These are phyloP conservation scores for Fusarium decemcellulare DNA, from an alignment of 2,329 filamentous ascomycete species.

Conservation along the genomic window DNA sequence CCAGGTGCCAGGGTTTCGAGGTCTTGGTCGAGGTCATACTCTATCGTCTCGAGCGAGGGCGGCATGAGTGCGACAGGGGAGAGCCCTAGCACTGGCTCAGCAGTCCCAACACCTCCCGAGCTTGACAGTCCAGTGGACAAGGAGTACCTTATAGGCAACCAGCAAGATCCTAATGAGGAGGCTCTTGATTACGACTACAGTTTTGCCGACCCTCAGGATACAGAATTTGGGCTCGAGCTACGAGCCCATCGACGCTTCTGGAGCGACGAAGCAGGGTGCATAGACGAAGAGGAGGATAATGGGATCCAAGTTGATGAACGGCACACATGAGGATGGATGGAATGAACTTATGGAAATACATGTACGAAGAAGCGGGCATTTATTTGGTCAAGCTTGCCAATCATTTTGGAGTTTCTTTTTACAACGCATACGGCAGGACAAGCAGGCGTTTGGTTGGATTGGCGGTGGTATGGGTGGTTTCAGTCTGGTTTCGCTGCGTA, in stretches of 20 bases:
- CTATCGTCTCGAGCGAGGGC: conserved; percentile 54
- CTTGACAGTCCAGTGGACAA: conserved; percentile 51
- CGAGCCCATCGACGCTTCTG: conserved; percentile 53
- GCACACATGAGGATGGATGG: conserved; percentile 34
- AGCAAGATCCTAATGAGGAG: conserved; percentile 40
- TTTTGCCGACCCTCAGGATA: conserved; percentile 48
- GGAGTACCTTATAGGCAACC: conserved; percentile 43
- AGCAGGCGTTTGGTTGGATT: conserved; percentile 25
- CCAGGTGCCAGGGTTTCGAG: conserved; percentile 34
- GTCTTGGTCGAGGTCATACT: conserved; percentile 47
- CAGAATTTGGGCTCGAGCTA: conserved; percentile 54
- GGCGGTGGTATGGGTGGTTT: conserved; percentile 12
- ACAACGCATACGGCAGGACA: conserved; percentile 5
- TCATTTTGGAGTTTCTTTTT: conserved; percentile 34
- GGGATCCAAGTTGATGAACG: conserved; percentile 41
- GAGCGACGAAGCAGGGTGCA: conserved; percentile 52
- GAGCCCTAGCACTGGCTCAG: conserved; percentile 53
- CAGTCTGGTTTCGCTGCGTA: conserved; percentile 26
- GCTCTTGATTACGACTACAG: conserved; percentile 49
- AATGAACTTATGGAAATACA: conserved; percentile 25
- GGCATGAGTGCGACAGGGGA: conserved; percentile 55
- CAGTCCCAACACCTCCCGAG: conserved; percentile 56
- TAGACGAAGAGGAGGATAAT: conserved; percentile 54
- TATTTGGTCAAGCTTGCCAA: conserved; percentile 18
- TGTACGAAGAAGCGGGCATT: conserved; percentile 18